Conservation (phyloP, 139 green algal species). For the Edaphochlamys debaryana region DNA sequence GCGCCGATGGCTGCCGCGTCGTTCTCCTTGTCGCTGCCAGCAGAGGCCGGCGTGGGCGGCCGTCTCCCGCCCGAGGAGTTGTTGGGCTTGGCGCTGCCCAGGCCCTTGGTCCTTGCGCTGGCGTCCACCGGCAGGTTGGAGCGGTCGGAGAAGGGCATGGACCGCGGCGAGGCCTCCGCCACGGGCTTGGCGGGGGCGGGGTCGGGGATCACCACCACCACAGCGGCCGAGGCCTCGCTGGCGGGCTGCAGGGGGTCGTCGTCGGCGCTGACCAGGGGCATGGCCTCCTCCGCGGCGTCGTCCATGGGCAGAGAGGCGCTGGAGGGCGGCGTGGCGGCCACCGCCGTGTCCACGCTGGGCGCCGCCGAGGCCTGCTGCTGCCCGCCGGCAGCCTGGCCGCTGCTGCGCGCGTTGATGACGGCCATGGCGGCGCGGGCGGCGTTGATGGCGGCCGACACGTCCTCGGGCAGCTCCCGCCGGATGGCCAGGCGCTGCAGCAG, state of each 20-base stretch:
- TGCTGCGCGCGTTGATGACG: too few relatives aligned
- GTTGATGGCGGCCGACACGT: conserved; percentile 20
- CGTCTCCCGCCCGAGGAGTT: too few relatives aligned
- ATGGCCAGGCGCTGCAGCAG: conserved; percentile 20
- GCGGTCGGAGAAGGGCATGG: conserved; percentile 4
- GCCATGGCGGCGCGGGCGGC: neutral
- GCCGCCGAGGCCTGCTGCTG: neutral
- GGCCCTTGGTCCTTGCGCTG: neutral
- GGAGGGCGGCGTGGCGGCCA: neutral
- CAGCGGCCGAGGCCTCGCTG: too few relatives aligned
- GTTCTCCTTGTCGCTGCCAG: neutral
- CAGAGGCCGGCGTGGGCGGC: neutral
- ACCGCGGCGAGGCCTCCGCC: neutral
- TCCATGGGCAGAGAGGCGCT: neutral
- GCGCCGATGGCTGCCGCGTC: neutral
- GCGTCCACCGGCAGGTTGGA: neutral
- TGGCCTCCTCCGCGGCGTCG: too few relatives aligned
- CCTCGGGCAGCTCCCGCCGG: conserved; percentile 17
- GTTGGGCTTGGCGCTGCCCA: too few relatives aligned
- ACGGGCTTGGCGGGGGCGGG: neutral
- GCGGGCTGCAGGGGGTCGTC: too few relatives aligned
- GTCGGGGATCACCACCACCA: neutral
- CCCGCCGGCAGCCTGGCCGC: too few relatives aligned
- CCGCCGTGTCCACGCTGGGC: neutral
- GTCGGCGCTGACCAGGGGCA: too few relatives aligned